Base-by-base conservation (phyloP, 306 rosid species). In the Rosa lucieae region DNA sequence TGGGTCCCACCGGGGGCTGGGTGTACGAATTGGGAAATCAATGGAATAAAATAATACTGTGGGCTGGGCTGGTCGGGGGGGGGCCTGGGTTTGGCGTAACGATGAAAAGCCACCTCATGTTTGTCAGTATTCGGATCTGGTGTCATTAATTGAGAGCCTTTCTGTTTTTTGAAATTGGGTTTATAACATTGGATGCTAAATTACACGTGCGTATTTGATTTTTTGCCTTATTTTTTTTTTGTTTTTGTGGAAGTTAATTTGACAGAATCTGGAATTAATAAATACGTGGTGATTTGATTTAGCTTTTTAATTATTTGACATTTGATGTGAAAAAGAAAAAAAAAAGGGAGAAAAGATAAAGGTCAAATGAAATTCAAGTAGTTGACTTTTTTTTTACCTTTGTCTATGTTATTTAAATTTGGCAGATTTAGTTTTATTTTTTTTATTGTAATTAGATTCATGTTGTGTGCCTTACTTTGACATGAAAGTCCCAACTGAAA, bases 91-190 rank as follows among this genome's bases (percentile, higher is more conserved):
- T 8, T 56, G 37, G 67, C 68, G 67, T 49, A 29, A 43, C 42
- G 71, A 81, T 48, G 43, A 75, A 32, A 52, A 55, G 71, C 26
- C 76, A 75, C 67, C 76, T 68, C 76, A 81, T 65, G 20, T 67
- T 74, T 68, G 84, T 81, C 72, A 46, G 71, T 35, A 21, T 49
- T 5, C 15, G 6, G 35, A 29, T 56, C 51, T 47, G 67, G 47
- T 56, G 21, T 8, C 49, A 46, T 43, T 29, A 3, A 17, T 6
- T 5, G 20, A 72, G 20, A 32, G 35, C 35, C 43, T 6, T 46
- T 62, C 14, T 3, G 26, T 61, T 29, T 32, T 32, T 32, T 32
- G 2, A 32, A 32, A 32, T 32, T 32, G 35, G 2, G 35, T 32
- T 29, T 29, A 29, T 29, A 29, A 12, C 69, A 62, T 7, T 32